Conservation (phyloP, 2,329 filamentous ascomycete genomes). For the Paecilomyces dactylethromorphus region DNA sequence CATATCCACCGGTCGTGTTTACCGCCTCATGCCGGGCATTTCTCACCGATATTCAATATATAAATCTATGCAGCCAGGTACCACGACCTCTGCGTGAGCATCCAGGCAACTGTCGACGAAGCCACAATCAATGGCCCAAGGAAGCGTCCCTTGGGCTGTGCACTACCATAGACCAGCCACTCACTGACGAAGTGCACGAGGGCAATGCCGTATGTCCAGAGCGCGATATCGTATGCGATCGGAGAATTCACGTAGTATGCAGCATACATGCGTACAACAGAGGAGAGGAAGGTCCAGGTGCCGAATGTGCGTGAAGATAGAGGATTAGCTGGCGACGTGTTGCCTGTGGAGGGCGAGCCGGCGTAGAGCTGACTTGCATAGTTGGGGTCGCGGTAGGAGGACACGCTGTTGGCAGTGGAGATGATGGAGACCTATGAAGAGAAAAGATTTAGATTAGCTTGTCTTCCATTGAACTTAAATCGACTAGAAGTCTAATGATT, state of each 20-base stretch:
- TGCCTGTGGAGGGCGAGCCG: constrained; percentile 47
- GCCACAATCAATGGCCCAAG: constrained; percentile 54
- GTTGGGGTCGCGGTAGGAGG: constrained; percentile 72
- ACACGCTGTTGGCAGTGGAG: constrained; percentile 76
- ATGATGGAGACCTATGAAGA: constrained; percentile 65
- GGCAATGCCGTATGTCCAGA: constrained; percentile 77
- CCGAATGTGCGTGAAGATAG: constrained; percentile 76
- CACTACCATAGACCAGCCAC: constrained; percentile 71
- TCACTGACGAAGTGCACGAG: constrained; percentile 73
- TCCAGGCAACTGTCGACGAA: constrained; percentile 53
- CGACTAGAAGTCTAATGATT: neutral
- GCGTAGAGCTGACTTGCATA: constrained; percentile 81
- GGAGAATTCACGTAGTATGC: constrained; percentile 72
- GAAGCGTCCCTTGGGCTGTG: constrained; percentile 56
- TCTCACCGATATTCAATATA: neutral
- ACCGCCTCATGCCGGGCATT: neutral
- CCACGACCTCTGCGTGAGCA: constrained; percentile 49
- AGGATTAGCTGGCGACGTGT: constrained; percentile 56
- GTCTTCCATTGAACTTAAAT: neutral
- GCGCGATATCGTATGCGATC: constrained; percentile 68
- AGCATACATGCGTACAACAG: constrained; percentile 72
- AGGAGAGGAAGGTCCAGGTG: constrained; percentile 77
- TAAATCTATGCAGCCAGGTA: constrained; percentile 20
- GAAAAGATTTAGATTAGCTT: constrained; percentile 5
- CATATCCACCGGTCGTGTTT: neutral